A percentile compares a stretch with the other conserved stretches of the same genome.
Evolutionary conservation across 257 asterid species (phyloP).

Genomic region (Capsicum baccatum): DNA sequence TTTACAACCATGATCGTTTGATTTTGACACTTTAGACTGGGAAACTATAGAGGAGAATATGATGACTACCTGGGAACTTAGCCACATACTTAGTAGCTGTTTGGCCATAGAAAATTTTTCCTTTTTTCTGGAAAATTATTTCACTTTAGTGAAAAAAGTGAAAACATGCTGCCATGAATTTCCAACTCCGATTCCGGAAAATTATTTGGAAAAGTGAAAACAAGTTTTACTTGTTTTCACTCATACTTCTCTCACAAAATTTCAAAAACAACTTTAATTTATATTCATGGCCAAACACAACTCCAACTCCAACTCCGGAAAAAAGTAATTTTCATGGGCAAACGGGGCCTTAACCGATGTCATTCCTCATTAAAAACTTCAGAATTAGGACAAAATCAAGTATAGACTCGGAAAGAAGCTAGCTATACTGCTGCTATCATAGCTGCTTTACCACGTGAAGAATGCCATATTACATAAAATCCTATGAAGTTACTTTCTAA

Average conservation of each 20-base stretch:
- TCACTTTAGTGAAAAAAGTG: too few species aligned
- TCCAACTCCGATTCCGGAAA: too few species aligned
- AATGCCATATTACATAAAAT: neutral
- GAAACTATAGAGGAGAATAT: slow-evolving; percentile 12
- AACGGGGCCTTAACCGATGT: neutral
- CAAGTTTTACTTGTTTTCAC: too few species aligned
- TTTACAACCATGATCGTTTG: neutral
- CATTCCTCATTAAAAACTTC: neutral
- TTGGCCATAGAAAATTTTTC: too few species aligned
- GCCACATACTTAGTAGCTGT: neutral
- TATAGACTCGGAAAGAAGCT: neutral
- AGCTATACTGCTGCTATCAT: neutral
- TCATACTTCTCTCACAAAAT: too few species aligned
- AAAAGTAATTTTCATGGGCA: too few species aligned
- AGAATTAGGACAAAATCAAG: neutral
- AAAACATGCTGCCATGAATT: too few species aligned
- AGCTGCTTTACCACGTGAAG: neutral
- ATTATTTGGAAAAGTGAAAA: too few species aligned
- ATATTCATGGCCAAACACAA: too few species aligned
- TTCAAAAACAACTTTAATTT: too few species aligned
- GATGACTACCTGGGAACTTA: neutral
- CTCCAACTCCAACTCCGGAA: too few species aligned
- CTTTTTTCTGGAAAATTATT: too few species aligned
- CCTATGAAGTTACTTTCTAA: neutral
- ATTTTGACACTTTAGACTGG: neutral